Evolutionary conservation across 208 protist genomes (phyloP).

Genomic region (Crithidia expoeki): DNA sequence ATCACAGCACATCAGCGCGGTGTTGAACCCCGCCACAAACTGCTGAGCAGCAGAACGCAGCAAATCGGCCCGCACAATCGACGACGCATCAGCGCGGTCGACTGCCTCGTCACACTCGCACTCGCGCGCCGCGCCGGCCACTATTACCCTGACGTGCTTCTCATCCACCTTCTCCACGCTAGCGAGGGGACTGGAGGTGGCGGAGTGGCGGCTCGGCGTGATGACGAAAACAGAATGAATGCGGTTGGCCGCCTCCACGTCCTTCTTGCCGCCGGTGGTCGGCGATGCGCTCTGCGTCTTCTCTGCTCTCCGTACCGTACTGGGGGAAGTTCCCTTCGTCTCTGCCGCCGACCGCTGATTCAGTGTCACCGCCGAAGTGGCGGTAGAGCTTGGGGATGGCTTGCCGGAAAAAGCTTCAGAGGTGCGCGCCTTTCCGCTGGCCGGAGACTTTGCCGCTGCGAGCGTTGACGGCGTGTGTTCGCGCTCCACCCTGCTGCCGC

Average conservation of each 20-base stretch:
- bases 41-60: constrained; percentile 32
- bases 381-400: not conserved
- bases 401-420: not conserved
- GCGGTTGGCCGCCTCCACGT: constrained; percentile 15
- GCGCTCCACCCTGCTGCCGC: constrained; percentile 4
- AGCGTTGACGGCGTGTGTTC: not conserved
- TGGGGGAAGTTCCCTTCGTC: constrained; percentile 1
- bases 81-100: constrained; percentile 19
- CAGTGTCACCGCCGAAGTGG: not conserved
- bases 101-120: constrained; percentile 47
- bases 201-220: constrained; percentile 29
- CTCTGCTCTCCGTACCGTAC: not conserved
- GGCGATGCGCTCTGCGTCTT: constrained; percentile 5
- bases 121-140: constrained; percentile 7
- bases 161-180: constrained; percentile 25
- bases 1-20: constrained; percentile 53
- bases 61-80: constrained; percentile 30
- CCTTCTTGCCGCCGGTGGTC: constrained; percentile 10
- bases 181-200: constrained; percentile 2
- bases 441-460: too few relatives aligned
- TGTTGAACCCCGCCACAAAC: constrained; percentile 43
- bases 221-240: constrained; percentile 40
- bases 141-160: constrained; percentile 21
- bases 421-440: too few relatives aligned
- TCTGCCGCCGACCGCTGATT: not conserved